Base-by-base conservation (phyloP, 1,284 basidiomycete genomes). In the Cutaneotrichosporon mucoides region DNA sequence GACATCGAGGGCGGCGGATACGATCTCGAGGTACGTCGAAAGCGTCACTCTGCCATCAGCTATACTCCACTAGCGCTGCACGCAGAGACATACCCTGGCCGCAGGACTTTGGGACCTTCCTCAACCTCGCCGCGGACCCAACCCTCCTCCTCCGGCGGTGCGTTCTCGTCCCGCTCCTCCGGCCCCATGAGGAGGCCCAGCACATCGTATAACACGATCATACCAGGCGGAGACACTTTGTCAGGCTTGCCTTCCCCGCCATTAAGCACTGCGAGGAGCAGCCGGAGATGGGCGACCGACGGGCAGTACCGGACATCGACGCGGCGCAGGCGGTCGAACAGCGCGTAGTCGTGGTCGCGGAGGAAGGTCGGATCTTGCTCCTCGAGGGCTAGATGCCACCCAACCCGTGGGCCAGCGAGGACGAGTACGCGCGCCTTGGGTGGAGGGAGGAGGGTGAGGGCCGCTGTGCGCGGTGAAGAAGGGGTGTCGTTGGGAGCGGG, bases 221-320 rank as follows among this genome's bases (percentile, higher is more conserved):
- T 41, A 2, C 64, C 64, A 4, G 70, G 68, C 15, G 40, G 35
- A 2, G 50, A 34, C 7, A 69, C 56, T 7, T 49, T 45, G 42
- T 59, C 41, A 15, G 53, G 33, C 33, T 51, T 36, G 52, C 36
- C 40, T 6, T 16, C 38, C 13, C 16, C 44, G 35, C 38, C 38
- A 10, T 40, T 34, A 4, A 45, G 16, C 41, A 51, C 34, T 16
- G 37, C 12, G 63, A 63, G 0, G 9, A 74, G 65, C 4, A 74
- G 56, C n/a, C 49, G 43, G n/a, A 71, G 60, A 45, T 74, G 72
- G 7, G 60, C 48, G 2, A 60, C 53, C 0, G 67, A 60, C 0
- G 73, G 70, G 34, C 69, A 72, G 51, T 69, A 71, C 66, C 73
- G 50, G 33, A 72, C 66, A 59, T 74, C 69, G 0, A 72, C 56